Conservation (phyloP, 176 grass and related monocot genomes). For the Musa schizocarpa region DNA sequence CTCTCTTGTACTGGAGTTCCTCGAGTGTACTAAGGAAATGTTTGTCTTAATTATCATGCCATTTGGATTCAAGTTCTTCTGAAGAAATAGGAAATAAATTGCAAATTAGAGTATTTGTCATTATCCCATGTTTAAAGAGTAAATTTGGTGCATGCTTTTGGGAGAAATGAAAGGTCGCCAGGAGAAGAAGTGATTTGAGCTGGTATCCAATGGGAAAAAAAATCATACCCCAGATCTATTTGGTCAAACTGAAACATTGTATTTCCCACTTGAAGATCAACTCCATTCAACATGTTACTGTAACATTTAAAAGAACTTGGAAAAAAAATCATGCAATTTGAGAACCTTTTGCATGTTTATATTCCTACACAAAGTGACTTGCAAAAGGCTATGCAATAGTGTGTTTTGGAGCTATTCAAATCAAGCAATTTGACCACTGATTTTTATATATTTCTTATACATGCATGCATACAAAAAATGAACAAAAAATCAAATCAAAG, state of each 20-base stretch:
- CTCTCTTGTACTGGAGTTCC: background rate
- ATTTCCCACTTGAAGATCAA: background rate
- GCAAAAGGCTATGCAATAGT: background rate
- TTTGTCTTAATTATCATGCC: background rate
- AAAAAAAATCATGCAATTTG: too few relatives aligned
- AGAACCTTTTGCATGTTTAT: too few relatives aligned
- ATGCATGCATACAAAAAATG: too few relatives aligned
- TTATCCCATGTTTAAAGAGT: background rate
- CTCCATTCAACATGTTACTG: too few relatives aligned
- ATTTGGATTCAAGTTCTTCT: background rate
- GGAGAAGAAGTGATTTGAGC: background rate
- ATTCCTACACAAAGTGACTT: too few relatives aligned
- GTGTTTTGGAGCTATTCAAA: background rate
- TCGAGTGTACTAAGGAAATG: background rate
- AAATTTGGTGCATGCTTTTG: background rate
- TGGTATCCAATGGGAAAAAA: background rate
- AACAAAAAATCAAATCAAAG: too few relatives aligned
- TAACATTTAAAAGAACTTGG: too few relatives aligned
- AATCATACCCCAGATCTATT: background rate
- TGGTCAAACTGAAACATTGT: background rate
- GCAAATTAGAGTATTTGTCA: background rate
- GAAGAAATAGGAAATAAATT: background rate
- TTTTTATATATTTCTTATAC: too few relatives aligned
- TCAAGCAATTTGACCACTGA: too few relatives aligned
- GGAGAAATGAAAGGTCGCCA: background rate